Conservation (phyloP, 352 stramenopile genomes). For the Plasmopara viticola region DNA sequence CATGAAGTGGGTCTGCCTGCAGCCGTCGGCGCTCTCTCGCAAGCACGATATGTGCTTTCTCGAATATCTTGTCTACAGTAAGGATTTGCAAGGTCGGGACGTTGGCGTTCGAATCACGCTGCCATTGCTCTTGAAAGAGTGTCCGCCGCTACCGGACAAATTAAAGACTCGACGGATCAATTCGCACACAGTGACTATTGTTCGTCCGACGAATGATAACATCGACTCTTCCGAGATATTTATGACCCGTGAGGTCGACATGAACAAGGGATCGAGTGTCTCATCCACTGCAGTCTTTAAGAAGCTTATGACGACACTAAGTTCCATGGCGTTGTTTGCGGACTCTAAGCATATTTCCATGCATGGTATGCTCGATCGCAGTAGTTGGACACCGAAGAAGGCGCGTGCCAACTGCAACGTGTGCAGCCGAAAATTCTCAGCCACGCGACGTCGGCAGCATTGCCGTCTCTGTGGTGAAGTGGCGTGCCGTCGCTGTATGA, state of each 20-base stretch:
- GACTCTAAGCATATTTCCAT: conserved; percentile 64
- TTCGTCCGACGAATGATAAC: conserved; percentile 30
- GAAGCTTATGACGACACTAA: conserved; percentile 45
- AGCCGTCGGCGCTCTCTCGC: conserved; percentile 45
- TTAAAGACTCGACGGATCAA: conserved; percentile 50
- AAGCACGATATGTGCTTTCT: conserved; percentile 70
- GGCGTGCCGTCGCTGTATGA: conserved; percentile 62
- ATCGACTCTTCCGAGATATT: conserved; percentile 46
- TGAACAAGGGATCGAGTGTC: conserved; percentile 23
- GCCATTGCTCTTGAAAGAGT: conserved; percentile 55
- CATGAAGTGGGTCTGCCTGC: conserved; percentile 76
- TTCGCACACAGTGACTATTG: conserved; percentile 53
- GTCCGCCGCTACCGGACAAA: conserved; percentile 38
- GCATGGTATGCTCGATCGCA: conserved; percentile 39
- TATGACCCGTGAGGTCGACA: conserved; percentile 50
- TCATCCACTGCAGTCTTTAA: conserved; percentile 28
- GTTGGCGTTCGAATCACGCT: conserved; percentile 66
- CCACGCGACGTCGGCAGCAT: conserved; percentile 62
- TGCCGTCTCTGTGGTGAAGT: conserved; percentile 76
- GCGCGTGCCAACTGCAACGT: conserved; percentile 40
- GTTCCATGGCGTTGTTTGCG: conserved; percentile 48
- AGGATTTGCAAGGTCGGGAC: conserved; percentile 48
- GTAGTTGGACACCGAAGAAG: conserved; percentile 48
- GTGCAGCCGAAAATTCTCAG: conserved; percentile 51
- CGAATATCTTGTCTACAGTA: conserved; percentile 69